phyloP scores from a whole-genome alignment of 768 basidiomycete species.

The Jaapia argillacea region DNA sequence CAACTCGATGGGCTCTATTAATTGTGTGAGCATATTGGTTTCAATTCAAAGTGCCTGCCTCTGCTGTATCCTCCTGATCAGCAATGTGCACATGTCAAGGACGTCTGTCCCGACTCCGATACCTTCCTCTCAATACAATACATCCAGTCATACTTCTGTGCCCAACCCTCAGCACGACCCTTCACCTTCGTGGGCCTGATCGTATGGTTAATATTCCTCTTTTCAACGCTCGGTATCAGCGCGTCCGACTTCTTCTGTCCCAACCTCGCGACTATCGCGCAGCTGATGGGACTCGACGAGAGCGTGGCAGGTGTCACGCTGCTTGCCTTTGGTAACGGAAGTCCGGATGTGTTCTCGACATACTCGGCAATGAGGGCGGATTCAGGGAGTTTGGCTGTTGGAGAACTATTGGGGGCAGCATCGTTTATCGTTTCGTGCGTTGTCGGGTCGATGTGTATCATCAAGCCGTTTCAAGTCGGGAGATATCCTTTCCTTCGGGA shows the following conservation, averaged over 20 bases:
- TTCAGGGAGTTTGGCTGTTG: constrained; percentile 86
- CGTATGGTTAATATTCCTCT: constrained; percentile 83
- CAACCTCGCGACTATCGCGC: constrained; percentile 85
- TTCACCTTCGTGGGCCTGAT: constrained; percentile 52
- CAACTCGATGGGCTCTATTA: no score
- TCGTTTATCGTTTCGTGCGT: constrained; percentile 95
- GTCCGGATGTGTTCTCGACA: constrained; percentile 93
- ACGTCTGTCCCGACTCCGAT: constrained; percentile 42
- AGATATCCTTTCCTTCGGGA: constrained; percentile 82
- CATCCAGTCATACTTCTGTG: constrained; percentile 62
- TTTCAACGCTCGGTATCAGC: constrained; percentile 90
- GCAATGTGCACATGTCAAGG: constrained; percentile 59
- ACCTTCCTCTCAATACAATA: constrained; percentile 69
- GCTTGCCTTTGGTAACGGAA: constrained; percentile 94
- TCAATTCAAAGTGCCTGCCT: constrained; percentile 50
- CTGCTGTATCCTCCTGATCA: constrained; percentile 36
- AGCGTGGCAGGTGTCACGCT: constrained; percentile 95
- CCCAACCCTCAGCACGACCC: constrained; percentile 42
- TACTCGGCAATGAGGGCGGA: constrained; percentile 84
- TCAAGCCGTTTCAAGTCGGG: constrained; percentile 86
- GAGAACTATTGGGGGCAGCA: constrained; percentile 91
- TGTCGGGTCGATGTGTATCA: constrained; percentile 95
- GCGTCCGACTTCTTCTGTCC: constrained; percentile 98
- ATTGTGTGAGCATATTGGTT: no score
- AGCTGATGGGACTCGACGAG: constrained; percentile 80